These are phyloP conservation scores for Spergularia azorica DNA, from an alignment of 179 eudicot genomes.

Conservation along the genomic window DNA sequence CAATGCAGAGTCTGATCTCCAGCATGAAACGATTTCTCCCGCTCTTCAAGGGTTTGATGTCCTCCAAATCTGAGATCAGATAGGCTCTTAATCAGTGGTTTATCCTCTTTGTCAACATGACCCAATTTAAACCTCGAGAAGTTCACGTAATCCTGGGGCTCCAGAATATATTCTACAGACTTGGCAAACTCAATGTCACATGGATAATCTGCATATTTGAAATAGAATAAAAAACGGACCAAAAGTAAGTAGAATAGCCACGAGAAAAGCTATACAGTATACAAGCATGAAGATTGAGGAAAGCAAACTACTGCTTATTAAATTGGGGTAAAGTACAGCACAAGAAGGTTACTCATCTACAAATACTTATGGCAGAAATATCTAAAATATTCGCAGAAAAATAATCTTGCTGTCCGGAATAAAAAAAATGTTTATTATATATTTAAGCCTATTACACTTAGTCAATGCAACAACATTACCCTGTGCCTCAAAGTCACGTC, in stretches of 20 bases:
- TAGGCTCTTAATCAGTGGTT: slow-evolving; percentile 31
- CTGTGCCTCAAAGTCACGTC: no score
- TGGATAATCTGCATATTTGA: slow-evolving; percentile 53
- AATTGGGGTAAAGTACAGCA: not conserved
- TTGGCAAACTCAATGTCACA: slow-evolving; percentile 67
- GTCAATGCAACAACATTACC: no score
- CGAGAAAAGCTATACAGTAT: not conserved
- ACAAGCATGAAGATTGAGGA: no score
- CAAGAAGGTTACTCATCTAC: slow-evolving; percentile 4
- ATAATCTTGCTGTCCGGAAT: not conserved
- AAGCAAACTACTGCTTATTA: not conserved
- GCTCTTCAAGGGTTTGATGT: slow-evolving; percentile 81
- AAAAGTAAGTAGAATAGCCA: not conserved
- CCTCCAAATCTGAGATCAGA: slow-evolving; percentile 77
- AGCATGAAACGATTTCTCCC: slow-evolving; percentile 73
- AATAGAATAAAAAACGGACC: not conserved
- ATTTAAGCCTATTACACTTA: not conserved
- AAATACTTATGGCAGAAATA: not conserved
- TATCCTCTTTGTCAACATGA: slow-evolving; percentile 63
- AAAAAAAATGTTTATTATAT: not conserved
- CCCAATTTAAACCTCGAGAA: slow-evolving; percentile 54
- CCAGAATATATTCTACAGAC: slow-evolving; percentile 56
- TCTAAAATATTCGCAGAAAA: not conserved
- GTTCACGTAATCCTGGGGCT: slow-evolving; percentile 64
- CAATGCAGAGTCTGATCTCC: slow-evolving; percentile 82